Conservation (phyloP, 2,329 filamentous ascomycete genomes). For the Tolypocladium inflatum region DNA sequence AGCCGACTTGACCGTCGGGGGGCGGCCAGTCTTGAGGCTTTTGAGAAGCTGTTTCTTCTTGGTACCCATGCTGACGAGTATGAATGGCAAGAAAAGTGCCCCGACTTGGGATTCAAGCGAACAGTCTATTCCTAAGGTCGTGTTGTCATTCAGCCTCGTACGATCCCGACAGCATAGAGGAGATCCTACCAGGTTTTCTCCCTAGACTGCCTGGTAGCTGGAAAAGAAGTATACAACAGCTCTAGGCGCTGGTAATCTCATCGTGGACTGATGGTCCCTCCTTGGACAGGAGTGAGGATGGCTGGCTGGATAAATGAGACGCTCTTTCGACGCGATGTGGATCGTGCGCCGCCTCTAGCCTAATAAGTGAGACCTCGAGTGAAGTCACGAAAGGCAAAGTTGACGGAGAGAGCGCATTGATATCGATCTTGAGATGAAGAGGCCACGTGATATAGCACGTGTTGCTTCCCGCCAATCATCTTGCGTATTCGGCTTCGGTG, state of each 20-base stretch:
- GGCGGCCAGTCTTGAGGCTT: constrained; percentile 40
- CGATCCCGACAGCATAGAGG: not conserved
- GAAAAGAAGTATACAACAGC: not conserved
- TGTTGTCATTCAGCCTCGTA: not conserved
- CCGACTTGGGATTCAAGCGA: not conserved
- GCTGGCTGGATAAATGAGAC: not conserved
- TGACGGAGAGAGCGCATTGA: too few species aligned
- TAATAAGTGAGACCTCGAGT: not conserved
- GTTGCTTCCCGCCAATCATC: constrained; percentile 5
- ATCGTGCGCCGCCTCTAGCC: not conserved
- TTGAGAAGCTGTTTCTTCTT: constrained; percentile 36
- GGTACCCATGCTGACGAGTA: constrained; percentile 28
- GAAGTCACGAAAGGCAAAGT: not conserved
- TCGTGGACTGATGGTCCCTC: not conserved
- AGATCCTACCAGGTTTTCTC: not conserved
- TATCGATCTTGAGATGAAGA: too few species aligned
- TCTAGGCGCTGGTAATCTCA: not conserved
- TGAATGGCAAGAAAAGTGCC: not conserved
- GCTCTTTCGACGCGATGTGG: too few species aligned
- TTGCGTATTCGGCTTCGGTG: not conserved
- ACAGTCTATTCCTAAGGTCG: not conserved
- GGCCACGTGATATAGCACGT: constrained; percentile 6
- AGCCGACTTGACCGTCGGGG: constrained; percentile 40
- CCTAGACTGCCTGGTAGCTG: not conserved
- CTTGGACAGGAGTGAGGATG: not conserved